A percentile compares a stretch with the other conserved stretches of the same genome.
These are phyloP conservation scores for Leccinum subrobustum DNA, from an alignment of 1,284 basidiomycete genomes.

Conservation along the genomic window DNA sequence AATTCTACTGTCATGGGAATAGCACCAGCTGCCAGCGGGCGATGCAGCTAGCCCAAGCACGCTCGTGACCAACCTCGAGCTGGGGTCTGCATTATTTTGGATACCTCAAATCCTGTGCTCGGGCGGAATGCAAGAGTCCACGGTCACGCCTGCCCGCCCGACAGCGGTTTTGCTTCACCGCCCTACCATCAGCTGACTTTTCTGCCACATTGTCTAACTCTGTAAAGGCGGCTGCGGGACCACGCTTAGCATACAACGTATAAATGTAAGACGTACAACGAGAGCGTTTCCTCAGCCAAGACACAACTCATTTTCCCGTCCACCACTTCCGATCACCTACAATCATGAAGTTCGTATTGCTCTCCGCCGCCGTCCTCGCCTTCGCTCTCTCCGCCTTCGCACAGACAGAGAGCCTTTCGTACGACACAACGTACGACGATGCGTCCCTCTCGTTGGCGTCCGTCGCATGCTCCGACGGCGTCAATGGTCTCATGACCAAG, in stretches of 20 bases:
- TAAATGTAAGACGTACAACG: constrained; percentile 10
- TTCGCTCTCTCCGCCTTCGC: constrained; percentile 20
- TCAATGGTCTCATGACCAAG: constrained; percentile 39
- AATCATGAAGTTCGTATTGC: constrained; percentile 26
- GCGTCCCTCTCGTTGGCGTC: constrained; percentile 30
- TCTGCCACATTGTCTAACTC: neutral
- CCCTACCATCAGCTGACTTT: constrained; percentile 11
- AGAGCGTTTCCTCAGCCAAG: neutral
- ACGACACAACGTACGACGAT: constrained; percentile 42
- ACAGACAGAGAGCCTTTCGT: constrained; percentile 20
- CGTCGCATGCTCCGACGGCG: constrained; percentile 51
- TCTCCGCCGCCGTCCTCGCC: constrained; percentile 12
- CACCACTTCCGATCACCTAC: neutral
- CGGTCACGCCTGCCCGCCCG: constrained; percentile 7
- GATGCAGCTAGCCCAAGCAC: neutral
- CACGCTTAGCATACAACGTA: constrained; percentile 2
- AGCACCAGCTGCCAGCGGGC: neutral
- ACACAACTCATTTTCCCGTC: neutral
- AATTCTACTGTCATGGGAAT: constrained; percentile 10
- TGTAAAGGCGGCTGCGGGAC: neutral
- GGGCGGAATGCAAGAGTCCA: neutral
- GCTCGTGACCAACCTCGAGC: neutral
- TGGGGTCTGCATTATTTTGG: neutral
- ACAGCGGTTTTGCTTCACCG: neutral
- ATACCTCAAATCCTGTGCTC: neutral